Evolutionary conservation across 495 filamentous ascomycete genomes (phyloP).

Genomic region (Immersiella caudata): DNA sequence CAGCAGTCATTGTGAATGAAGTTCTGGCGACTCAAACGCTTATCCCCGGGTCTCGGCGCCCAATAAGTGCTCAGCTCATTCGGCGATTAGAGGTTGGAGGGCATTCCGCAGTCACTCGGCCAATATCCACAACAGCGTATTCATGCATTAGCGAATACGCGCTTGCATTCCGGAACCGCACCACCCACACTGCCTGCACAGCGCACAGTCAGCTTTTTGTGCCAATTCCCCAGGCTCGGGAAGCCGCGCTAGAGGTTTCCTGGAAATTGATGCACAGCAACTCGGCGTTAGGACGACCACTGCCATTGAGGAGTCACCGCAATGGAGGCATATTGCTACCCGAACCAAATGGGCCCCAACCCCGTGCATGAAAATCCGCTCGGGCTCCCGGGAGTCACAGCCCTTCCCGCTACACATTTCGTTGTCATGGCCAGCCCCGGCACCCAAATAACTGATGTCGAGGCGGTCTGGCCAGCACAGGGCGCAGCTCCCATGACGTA

Average conservation of each 20-base stretch:
- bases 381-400: not conserved
- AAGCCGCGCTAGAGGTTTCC: not conserved
- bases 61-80: not conserved
- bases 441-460: not conserved
- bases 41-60: not conserved
- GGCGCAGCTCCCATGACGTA: not conserved
- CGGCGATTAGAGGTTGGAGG: not conserved
- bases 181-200: not conserved
- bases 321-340: too few species aligned
- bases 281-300: too few species aligned
- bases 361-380: not conserved
- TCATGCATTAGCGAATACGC: constrained; percentile 22
- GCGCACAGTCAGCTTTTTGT: constrained; percentile 1
- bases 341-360: too few species aligned
- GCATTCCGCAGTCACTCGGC: not conserved
- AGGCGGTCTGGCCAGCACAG: not conserved
- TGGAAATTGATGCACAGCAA: not conserved
- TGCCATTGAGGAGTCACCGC: too few species aligned
- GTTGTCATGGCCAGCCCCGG: not conserved
- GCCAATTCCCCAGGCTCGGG: not conserved
- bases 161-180: not conserved
- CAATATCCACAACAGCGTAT: not conserved
- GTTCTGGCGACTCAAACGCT: not conserved
- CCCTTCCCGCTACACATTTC: not conserved
- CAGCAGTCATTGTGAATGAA: not conserved